Conservation (phyloP, 768 basidiomycete genomes). For the Rhizopogon vinicolor region DNA sequence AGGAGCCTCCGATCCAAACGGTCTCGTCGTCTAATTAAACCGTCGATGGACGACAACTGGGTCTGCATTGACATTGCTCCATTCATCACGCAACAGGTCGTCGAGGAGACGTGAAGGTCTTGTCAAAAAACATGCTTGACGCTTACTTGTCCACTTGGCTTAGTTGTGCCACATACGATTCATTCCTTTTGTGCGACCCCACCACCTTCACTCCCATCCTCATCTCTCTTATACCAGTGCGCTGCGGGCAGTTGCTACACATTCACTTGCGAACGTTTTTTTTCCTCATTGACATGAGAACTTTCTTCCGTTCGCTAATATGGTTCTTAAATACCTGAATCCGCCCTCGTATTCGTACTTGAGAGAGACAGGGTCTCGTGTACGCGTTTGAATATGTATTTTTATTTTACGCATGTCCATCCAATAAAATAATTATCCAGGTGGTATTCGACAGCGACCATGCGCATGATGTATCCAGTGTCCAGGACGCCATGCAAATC, state of each 20-base stretch:
- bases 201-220: neutral
- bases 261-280: neutral
- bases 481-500: too few species aligned
- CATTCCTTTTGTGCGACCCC: neutral
- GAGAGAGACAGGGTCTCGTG: neutral
- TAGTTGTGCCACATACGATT: neutral
- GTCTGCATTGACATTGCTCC: conserved; percentile 26
- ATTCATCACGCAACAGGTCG: conserved; percentile 13
- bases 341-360: neutral
- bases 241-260: neutral
- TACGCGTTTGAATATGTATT: neutral
- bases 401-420: too few species aligned
- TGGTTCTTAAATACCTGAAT: neutral
- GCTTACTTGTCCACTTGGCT: neutral
- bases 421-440: too few species aligned
- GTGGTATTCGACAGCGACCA: too few species aligned
- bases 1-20: conserved; percentile 14
- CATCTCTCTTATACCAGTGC: neutral
- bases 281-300: neutral
- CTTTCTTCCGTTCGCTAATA: neutral
- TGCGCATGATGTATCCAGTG: too few species aligned
- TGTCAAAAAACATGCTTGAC: neutral
- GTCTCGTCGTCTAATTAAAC: conserved; percentile 13
- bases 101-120: neutral
- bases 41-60: conserved; percentile 22